Evolutionary conservation across 495 filamentous ascomycete species (phyloP), one percentile per base, ranked within the genome.

Genomic region (Cenococcum geophilum): DNA sequence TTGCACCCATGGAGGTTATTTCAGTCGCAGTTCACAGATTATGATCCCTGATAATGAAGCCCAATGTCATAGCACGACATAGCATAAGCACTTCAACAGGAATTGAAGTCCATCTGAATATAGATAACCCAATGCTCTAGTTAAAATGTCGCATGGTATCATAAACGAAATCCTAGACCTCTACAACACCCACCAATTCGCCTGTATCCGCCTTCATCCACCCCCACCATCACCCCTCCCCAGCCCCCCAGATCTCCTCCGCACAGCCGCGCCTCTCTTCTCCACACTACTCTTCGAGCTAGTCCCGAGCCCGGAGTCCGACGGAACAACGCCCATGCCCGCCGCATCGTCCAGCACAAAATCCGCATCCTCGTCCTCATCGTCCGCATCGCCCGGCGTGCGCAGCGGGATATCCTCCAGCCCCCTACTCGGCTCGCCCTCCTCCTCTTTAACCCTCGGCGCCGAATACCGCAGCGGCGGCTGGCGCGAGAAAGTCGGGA

Each of bases 401-500:
- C 34, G 42, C 8, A 57, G 32, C 6, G 64, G 68, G 5, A 66
- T 27, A 59, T 69, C 62, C 22, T 63, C 52, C 25, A 64, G 12
- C 8, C 34, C 18, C 34, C 55, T 49, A 18, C 40, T 69, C 18
- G 16, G 32, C 10, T 61, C 57, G 23, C 70, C 58, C 25, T 64
- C 51, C 55, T 71, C 68, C 23, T 70, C 47, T 43, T 69, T 72
- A n/a, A 66, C 60, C 11, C 18, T 43, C 32, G 68, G 53, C 5
- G 69, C 57, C 0, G 64, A 59, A 56, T 73, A 80, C 55, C 73
- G 76, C 36, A 86, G 68, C 5, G 80, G 76, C 47, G 73, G 65
- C 65, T 83, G 81, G 8, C 75, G 72, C 4, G 74, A 74, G 56
- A 78, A 74, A 4, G 78, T 82, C n/a, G 84, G 82, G 57, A 86